Base-by-base conservation (phyloP, 2,329 filamentous ascomycete species). In the Acephala macrosclerotiorum region DNA sequence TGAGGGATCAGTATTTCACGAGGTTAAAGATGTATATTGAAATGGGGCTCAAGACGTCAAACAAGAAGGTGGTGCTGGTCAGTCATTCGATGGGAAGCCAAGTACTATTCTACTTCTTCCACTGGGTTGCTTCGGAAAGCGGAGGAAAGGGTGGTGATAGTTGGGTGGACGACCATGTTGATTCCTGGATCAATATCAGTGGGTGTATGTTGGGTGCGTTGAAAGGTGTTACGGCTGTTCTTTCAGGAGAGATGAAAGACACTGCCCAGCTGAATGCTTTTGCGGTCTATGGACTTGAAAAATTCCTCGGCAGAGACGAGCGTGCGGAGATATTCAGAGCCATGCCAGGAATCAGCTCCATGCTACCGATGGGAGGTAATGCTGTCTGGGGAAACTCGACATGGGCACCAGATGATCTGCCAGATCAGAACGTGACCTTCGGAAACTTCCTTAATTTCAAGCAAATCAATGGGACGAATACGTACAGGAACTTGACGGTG, bases 81-180 rank as follows among this genome's bases (percentile, higher is more conserved):
- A 97, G 94, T 0, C 96, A 99, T 83, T 97, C 93, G 76, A 99
- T 99, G 96, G 96, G 96, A 55, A 96, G 93, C 55, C 96, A 98
- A 76, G 95, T 99, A 0, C 82, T 96, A 5, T 95, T 96, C 78
- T 96, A 91, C 77, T 91, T 90, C 73, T 87, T 84, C 74, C 88
- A 90, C 70, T 91, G 89, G 89, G 96, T 97, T 1, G 92, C 97
- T 18, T 87, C 87, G 61, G 86, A 90, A 2, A 84, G 89, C 61
- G 92, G 92, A 5, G 96, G 96, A 4, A 88, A 88, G 22, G 95
- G 94, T 1, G 95, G 96, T 1, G 84, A 90, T 42, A 86, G 88
- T 61, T 99, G 96, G 96, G 95, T 99, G 0, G 94, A 99, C 66
- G 86, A 85, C 20, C 87, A 97, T 75, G 84, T 99, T 60, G 96